phyloP scores from a whole-genome alignment of 176 grass and related monocot genomes.

The bread wheat (Triticum aestivum) region IWGSC_CS_RefSeq_v2.1 NC_057808.1:439385041-439385540 shows the following conservation, averaged over 20 bases:
- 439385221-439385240: slow-evolving; percentile 58
- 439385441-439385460: slow-evolving; percentile 69
- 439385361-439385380: slow-evolving; percentile 51
- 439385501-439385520: slow-evolving; percentile 70
- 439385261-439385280: slow-evolving; percentile 56
- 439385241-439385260: slow-evolving; percentile 70
- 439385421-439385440: slow-evolving; percentile 80
- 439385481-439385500: slow-evolving; percentile 47
- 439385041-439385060: slow-evolving; percentile 60
- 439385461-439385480: slow-evolving; percentile 61
- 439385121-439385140: slow-evolving; percentile 77
- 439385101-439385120: slow-evolving; percentile 83
- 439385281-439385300: background rate
- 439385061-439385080: slow-evolving; percentile 67
- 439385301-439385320: slow-evolving; percentile 4
- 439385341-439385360: background rate
- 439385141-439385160: slow-evolving; percentile 72
- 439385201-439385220: slow-evolving; percentile 73
- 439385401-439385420: slow-evolving; percentile 62
- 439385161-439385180: slow-evolving; percentile 67
- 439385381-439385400: slow-evolving; percentile 55
- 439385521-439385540: slow-evolving; percentile 71
- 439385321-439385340: background rate
- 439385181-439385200: slow-evolving; percentile 91
- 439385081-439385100: slow-evolving; percentile 66